phyloP scores from a whole-genome alignment of 1,284 basidiomycete species.

The Naganishia liquefaciens region DNA sequence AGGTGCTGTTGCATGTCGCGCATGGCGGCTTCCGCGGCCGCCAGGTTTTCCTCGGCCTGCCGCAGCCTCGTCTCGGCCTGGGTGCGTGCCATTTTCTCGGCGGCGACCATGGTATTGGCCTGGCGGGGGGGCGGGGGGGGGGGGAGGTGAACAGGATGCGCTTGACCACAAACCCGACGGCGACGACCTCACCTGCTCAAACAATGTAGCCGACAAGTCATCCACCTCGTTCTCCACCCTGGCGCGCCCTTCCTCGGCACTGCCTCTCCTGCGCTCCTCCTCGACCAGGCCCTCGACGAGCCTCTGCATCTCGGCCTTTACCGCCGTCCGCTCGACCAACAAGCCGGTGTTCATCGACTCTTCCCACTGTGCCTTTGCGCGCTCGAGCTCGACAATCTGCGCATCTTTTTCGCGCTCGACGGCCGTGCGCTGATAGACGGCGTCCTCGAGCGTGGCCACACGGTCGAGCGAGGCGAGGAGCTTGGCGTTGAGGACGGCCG shows the following conservation, averaged over 20 bases:
- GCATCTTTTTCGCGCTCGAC: conserved; percentile 70
- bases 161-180: no score
- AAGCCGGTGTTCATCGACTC: conserved; percentile 67
- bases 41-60: conserved; percentile 76
- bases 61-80: conserved; percentile 79
- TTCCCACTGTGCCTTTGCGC: conserved; percentile 52
- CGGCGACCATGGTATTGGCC: conserved; percentile 90
- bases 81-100: conserved; percentile 74
- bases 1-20: conserved; percentile 80
- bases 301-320: conserved; percentile 85
- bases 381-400: conserved; percentile 73
- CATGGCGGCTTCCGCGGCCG: conserved; percentile 81
- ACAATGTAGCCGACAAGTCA: conserved; percentile 84
- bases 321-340: conserved; percentile 86
- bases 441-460: conserved; percentile 89
- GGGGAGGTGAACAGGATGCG: no score
- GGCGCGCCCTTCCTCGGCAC: conserved; percentile 78
- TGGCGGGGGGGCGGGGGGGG: conserved; percentile 44
- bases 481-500: conserved; percentile 85
- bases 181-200: conserved; percentile 60
- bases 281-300: conserved; percentile 93
- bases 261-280: conserved; percentile 84
- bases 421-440: conserved; percentile 56
- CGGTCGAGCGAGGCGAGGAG: conserved; percentile 89
- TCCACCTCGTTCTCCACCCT: conserved; percentile 85